Conservation (phyloP, 2,329 filamentous ascomycete species). For the Rutstroemia sp. region DNA sequence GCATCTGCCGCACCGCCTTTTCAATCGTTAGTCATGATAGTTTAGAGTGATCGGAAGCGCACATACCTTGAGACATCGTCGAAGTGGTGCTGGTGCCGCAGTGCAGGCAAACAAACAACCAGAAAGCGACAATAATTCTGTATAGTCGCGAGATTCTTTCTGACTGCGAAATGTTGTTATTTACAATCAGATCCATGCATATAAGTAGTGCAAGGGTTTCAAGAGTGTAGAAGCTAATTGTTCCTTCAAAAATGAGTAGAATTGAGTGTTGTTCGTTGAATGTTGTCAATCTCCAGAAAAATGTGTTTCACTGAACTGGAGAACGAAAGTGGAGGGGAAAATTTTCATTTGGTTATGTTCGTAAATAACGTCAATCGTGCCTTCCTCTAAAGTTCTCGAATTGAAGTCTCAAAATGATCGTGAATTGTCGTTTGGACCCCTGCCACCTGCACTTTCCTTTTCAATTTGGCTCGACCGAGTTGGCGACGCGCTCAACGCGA, state of each 20-base stretch:
- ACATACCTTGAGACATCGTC: conserved; percentile 9
- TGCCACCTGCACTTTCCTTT: no score
- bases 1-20: conserved; percentile 8
- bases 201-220: not conserved
- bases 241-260: not conserved
- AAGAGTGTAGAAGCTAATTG: no score
- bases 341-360: no score
- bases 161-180: not conserved
- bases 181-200: not conserved
- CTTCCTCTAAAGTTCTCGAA: no score
- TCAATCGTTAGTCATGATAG: not conserved
- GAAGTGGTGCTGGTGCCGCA: not conserved
- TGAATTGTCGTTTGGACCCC: no score
- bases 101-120: not conserved
- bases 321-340: not conserved
- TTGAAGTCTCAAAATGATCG: no score
- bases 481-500: no score
- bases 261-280: not conserved
- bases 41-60: not conserved
- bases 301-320: not conserved
- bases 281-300: not conserved
- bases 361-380: no score
- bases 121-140: not conserved
- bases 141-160: no score
- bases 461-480: no score